Percentiles rank a stretch among this genome's conserved stretches.
Evolutionary conservation across 768 basidiomycete species (phyloP).

Genomic region (Serendipita sp.): DNA sequence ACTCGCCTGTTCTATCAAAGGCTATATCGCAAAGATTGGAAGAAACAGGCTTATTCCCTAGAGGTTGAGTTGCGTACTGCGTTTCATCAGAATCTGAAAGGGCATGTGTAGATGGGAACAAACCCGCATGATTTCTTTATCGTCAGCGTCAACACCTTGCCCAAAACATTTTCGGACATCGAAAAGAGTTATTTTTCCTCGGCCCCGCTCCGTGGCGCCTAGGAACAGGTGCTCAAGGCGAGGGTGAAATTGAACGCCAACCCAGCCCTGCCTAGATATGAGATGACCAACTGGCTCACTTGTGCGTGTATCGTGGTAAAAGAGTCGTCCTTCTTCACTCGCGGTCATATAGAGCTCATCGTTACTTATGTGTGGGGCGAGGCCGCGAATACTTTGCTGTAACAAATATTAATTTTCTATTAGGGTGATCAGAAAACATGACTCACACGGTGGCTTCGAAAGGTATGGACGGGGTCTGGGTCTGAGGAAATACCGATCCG

Average conservation of each 20-base stretch:
- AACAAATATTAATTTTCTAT: not conserved
- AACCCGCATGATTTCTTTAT: not conserved
- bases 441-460: conserved; percentile 4
- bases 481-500: not conserved
- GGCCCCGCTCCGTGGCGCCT: conserved; percentile 32
- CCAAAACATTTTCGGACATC: conserved; percentile 4
- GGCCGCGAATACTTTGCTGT: conserved; percentile 48
- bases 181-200: conserved; percentile 23
- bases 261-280: not conserved
- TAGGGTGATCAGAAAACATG: not conserved
- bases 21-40: conserved; percentile 9
- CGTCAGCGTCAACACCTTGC: not conserved
- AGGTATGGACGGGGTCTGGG: not conserved
- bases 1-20: conserved; percentile 52
- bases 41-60: not conserved
- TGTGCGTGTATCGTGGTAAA: conserved; percentile 44
- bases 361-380: conserved; percentile 48
- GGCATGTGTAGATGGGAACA: not conserved
- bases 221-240: conserved; percentile 50
- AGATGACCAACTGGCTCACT: conserved; percentile 10
- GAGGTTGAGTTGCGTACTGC: not conserved
- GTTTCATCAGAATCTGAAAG: not conserved
- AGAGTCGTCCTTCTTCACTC: conserved; percentile 57
- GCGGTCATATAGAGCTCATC: conserved; percentile 57
- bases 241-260: conserved; percentile 50